Evolutionary conservation across 805 yeast species (phyloP).

Genomic region (Debaryomyces hansenii): DNA sequence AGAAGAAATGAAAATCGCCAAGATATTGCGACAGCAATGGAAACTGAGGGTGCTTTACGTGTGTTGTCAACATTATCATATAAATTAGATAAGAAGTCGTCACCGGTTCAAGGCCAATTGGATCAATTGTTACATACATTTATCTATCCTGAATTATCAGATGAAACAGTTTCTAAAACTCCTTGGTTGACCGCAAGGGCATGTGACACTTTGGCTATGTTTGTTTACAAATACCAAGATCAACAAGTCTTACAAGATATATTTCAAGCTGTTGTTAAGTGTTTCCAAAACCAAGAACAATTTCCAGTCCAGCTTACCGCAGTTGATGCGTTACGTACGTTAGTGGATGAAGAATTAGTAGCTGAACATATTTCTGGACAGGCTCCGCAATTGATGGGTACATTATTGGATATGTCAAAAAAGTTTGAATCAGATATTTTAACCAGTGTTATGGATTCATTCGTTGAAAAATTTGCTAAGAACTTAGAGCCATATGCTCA

Average conservation of each 20-base stretch:
- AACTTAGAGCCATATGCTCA: slow-evolving; percentile 43
- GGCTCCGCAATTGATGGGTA: slow-evolving; percentile 46
- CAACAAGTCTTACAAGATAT: slow-evolving; percentile 36
- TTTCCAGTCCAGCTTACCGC: slow-evolving; percentile 53
- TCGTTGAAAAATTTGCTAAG: slow-evolving; percentile 43
- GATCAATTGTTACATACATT: slow-evolving; percentile 38
- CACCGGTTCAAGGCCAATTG: slow-evolving; percentile 40
- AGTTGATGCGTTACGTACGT: slow-evolving; percentile 51
- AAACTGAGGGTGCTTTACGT: slow-evolving; percentile 44
- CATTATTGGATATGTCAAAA: slow-evolving; percentile 45
- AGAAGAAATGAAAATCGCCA: slow-evolving; percentile 28
- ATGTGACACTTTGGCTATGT: slow-evolving; percentile 46
- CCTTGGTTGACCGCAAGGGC: slow-evolving; percentile 49
- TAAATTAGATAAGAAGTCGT: slow-evolving; percentile 33
- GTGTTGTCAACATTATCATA: slow-evolving; percentile 40
- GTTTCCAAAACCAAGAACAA: slow-evolving; percentile 43
- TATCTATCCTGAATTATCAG: slow-evolving; percentile 41
- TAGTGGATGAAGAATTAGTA: slow-evolving; percentile 46
- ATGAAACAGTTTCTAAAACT: slow-evolving; percentile 23
- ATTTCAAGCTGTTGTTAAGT: slow-evolving; percentile 39
- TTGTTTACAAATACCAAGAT: slow-evolving; percentile 34
- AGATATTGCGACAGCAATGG: slow-evolving; percentile 29
- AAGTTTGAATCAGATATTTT: slow-evolving; percentile 43
- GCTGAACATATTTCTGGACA: slow-evolving; percentile 43
- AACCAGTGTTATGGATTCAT: slow-evolving; percentile 45